phyloP scores from a whole-genome alignment of 2,329 filamentous ascomycete genomes.

The Raffaelea arxii region DNA sequence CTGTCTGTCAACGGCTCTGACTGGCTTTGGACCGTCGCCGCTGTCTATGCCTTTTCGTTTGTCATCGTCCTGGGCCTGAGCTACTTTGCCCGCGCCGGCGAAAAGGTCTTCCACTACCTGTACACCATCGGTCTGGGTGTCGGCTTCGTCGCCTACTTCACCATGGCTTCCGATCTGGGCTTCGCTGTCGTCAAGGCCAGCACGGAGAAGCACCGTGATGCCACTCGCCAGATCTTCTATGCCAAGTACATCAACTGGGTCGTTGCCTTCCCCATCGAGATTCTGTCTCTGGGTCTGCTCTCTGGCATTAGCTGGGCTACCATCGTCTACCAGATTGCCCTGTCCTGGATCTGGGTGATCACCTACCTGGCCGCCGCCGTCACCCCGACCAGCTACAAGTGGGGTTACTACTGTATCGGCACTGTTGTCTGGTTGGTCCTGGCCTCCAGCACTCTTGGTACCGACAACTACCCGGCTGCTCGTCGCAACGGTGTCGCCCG shows the following conservation, averaged over 20 bases:
- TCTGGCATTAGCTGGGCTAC: slow-evolving; percentile 47
- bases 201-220: slow-evolving; percentile 20
- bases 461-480: slow-evolving; percentile 27
- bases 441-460: slow-evolving; percentile 33
- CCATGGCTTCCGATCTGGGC: slow-evolving; percentile 41
- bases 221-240: slow-evolving; percentile 42
- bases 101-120: slow-evolving; percentile 48
- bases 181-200: slow-evolving; percentile 26
- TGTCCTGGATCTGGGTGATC: slow-evolving; percentile 42
- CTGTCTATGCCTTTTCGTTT: slow-evolving; percentile 36
- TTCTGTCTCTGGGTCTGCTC: slow-evolving; percentile 35
- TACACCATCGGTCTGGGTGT: slow-evolving; percentile 39
- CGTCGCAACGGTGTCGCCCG: slow-evolving; percentile 29
- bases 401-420: slow-evolving; percentile 47
- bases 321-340: slow-evolving; percentile 38
- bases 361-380: slow-evolving; percentile 39
- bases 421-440: slow-evolving; percentile 36
- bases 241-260: slow-evolving; percentile 47
- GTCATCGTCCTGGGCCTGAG: slow-evolving; percentile 29
- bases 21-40: slow-evolving; percentile 47
- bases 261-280: slow-evolving; percentile 35
- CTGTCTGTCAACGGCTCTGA: slow-evolving; percentile 37
- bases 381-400: slow-evolving; percentile 41
- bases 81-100: slow-evolving; percentile 32
- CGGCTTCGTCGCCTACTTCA: slow-evolving; percentile 40